Evolutionary conservation across 1,284 basidiomycete species (phyloP), one percentile per base, ranked within the genome.

Genomic region (Jaminaea rosea): DNA sequence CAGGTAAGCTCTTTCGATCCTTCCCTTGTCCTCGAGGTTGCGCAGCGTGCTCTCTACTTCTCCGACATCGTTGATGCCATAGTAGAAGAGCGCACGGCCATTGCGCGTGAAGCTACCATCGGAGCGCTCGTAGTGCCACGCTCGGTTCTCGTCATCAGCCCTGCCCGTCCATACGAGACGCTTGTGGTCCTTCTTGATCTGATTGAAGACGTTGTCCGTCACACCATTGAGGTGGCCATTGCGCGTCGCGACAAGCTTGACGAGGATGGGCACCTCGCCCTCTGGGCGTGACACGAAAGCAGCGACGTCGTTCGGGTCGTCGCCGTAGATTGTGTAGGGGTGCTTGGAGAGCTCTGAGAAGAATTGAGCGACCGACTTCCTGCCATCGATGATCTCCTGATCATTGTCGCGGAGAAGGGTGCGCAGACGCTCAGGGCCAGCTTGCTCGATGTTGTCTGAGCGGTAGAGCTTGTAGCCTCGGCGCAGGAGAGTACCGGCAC

Each of bases 81-180:
- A 97, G 90, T 93, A 98, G 82, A 96, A 98, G 71, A 99, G 78
- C 70, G 84, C 90, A 75, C 79, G 75, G 42, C 93, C 91, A 28
- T 88, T 88, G 49, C 94, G 82, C 10, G 92, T 94, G 79, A 99
- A 99, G 76, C 87, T 89, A 7, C 93, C 93, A 65, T 98, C 93
- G 1, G 93, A 90, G 51, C 90, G 84, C 79, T 99, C 94, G 73
- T 96, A 99, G 78, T 99, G 93, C 93, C 93, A 99, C 1, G 86
- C 83, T 36, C 92, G 84, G 78, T 94, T 80, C 78, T 97, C 93
- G 75, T 98, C 92, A 65, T 96, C 91, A 7, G 86, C 86, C 67
- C 86, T 86, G 2, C 88, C 85, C 10, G 92, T 96, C 93, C 94
- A 98, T 80, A 99, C 93, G 34, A 99, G 82, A 53, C 84, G 83